These are phyloP conservation scores for Hyaloperonospora brassicae DNA, from an alignment of 352 stramenopile species.

Conservation along the genomic window DNA sequence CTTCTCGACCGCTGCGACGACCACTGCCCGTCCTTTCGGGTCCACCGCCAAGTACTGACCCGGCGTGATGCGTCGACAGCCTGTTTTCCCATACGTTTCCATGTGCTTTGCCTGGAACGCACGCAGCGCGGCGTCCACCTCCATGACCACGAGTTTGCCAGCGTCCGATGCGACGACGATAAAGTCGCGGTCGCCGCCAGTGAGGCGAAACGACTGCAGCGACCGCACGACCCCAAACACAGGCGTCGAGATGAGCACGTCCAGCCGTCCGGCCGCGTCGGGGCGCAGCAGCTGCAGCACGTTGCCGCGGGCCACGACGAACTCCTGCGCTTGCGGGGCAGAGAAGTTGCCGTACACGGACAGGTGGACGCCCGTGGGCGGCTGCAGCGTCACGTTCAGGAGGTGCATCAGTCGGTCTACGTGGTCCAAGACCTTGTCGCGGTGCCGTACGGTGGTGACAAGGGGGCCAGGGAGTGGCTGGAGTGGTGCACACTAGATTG, in stretches of 20 bases:
- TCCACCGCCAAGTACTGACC: slow-evolving; percentile 97
- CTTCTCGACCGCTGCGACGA: slow-evolving; percentile 96
- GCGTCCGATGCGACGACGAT: slow-evolving; percentile 94
- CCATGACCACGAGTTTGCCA: slow-evolving; percentile 92
- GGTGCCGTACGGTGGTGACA: neutral
- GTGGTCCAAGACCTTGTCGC: too few species aligned
- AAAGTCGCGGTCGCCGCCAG: slow-evolving; percentile 89
- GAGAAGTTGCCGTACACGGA: slow-evolving; percentile 90
- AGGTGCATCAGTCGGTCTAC: slow-evolving; percentile 52
- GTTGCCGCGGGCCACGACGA: slow-evolving; percentile 90
- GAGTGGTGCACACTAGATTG: too few species aligned
- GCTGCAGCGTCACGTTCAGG: slow-evolving; percentile 84
- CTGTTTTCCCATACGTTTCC: slow-evolving; percentile 95
- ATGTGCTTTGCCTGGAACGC: slow-evolving; percentile 85
- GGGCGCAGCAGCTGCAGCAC: slow-evolving; percentile 91
- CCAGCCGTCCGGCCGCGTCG: slow-evolving; percentile 57
- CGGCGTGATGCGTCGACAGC: slow-evolving; percentile 93
- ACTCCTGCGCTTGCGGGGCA: slow-evolving; percentile 87
- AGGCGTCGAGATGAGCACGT: slow-evolving; percentile 75
- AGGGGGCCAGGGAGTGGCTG: too few species aligned
- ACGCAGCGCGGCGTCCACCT: slow-evolving; percentile 81
- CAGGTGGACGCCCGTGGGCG: slow-evolving; percentile 70
- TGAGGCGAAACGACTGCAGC: slow-evolving; percentile 86
- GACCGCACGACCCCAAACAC: slow-evolving; percentile 90
- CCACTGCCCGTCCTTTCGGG: slow-evolving; percentile 94